phyloP scores from a whole-genome alignment of 352 stramenopile genomes.

The Lagenidium sp. region DNA sequence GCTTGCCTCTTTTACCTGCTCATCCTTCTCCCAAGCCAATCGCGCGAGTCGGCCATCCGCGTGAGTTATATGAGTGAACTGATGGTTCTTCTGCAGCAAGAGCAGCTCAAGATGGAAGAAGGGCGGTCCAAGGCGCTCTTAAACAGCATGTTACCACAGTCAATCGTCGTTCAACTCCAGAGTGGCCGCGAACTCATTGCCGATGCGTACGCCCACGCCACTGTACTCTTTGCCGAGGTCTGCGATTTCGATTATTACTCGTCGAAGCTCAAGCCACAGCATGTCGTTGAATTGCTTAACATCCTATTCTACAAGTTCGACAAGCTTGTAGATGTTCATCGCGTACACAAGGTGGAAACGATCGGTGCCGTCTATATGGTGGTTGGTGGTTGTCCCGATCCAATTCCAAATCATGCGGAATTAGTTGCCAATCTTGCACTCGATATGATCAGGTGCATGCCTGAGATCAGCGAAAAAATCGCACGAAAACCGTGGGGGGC shows the following conservation, averaged over 20 bases:
- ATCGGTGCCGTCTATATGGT: constrained; percentile 90
- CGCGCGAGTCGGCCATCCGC: constrained; percentile 70
- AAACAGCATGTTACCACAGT: constrained; percentile 79
- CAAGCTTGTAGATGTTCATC: constrained; percentile 75
- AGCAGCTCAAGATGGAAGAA: constrained; percentile 77
- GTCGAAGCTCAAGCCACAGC: constrained; percentile 61
- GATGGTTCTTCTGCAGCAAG: constrained; percentile 73
- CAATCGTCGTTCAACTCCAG: constrained; percentile 66
- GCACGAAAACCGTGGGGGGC: constrained; percentile 55
- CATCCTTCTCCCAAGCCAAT: constrained; percentile 70
- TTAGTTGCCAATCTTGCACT: constrained; percentile 74
- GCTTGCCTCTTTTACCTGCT: constrained; percentile 72
- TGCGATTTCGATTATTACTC: constrained; percentile 85
- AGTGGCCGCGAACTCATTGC: constrained; percentile 75
- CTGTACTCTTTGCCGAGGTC: constrained; percentile 72
- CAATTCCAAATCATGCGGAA: constrained; percentile 64
- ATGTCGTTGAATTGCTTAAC: constrained; percentile 85
- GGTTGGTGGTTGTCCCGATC: constrained; percentile 66
- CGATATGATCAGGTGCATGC: constrained; percentile 73
- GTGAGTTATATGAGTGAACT: constrained; percentile 83
- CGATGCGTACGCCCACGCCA: constrained; percentile 66
- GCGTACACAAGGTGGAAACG: constrained; percentile 89
- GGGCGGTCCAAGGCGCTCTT: constrained; percentile 68
- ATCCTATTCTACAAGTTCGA: constrained; percentile 88
- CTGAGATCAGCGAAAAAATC: constrained; percentile 64